A percentile compares a stretch with the other conserved stretches of the same genome.
Evolutionary conservation across 345 rosid genomes (phyloP).

Genomic region (Citrus australasica): DNA sequence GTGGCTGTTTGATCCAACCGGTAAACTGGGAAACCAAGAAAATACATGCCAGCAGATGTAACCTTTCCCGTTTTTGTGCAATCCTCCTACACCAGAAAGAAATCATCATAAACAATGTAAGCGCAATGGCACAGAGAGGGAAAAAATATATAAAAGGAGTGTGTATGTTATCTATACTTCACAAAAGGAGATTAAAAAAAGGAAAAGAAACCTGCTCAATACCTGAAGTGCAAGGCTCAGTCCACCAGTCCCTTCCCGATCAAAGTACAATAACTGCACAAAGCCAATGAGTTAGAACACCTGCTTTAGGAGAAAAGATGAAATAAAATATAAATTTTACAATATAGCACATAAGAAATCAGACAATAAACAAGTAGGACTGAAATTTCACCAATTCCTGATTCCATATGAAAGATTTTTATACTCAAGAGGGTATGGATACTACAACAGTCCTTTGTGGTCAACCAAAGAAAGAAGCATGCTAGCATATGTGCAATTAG

Average conservation of each 20-base stretch:
- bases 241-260: slow-evolving; percentile 74
- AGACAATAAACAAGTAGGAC: neutral
- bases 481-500: neutral
- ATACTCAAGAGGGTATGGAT: neutral
- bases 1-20: slow-evolving; percentile 75
- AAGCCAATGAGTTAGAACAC: slow-evolving; percentile 25
- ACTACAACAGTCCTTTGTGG: neutral
- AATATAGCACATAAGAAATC: neutral
- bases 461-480: neutral
- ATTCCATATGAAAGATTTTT: neutral
- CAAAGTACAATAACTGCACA: slow-evolving; percentile 89
- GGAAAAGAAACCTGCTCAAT: neutral
- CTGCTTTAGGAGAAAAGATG: neutral
- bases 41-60: slow-evolving; percentile 96
- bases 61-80: slow-evolving; percentile 77
- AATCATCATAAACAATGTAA: slow-evolving; percentile 1
- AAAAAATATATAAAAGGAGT: neutral
- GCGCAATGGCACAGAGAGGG: neutral
- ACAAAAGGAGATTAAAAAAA: neutral
- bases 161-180: neutral
- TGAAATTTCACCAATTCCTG: neutral
- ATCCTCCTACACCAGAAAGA: slow-evolving; percentile 60
- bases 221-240: slow-evolving; percentile 95
- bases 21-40: slow-evolving; percentile 94
- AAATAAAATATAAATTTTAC: neutral